phyloP scores from a whole-genome alignment of 2,329 filamentous ascomycete genomes.

The Fusarium sp. region DNA sequence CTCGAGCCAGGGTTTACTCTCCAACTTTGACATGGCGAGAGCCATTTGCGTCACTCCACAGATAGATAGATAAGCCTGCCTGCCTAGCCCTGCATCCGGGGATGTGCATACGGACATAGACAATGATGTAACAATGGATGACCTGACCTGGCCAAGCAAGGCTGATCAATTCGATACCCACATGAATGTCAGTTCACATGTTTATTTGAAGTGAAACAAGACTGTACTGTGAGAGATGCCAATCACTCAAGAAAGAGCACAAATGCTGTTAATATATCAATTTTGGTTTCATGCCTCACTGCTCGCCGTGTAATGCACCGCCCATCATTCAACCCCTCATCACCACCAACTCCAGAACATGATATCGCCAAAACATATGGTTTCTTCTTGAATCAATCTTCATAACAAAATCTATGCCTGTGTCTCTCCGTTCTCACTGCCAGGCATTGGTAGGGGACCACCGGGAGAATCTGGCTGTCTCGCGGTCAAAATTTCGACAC shows the following conservation, averaged over 20 bases:
- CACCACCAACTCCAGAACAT: slow-evolving; percentile 29
- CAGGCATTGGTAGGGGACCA: slow-evolving; percentile 73
- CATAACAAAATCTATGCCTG: slow-evolving; percentile 15
- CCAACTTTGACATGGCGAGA: slow-evolving; percentile 28
- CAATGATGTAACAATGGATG: slow-evolving; percentile 31
- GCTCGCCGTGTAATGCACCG: slow-evolving; percentile 14
- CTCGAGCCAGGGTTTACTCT: slow-evolving; percentile 10
- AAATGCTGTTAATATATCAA: slow-evolving; percentile 9
- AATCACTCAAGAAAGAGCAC: slow-evolving; percentile 1
- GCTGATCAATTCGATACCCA: slow-evolving; percentile 22
- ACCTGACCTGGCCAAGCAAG: slow-evolving; percentile 16
- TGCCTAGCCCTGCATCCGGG: slow-evolving; percentile 14
- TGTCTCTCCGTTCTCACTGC: slow-evolving; percentile 30
- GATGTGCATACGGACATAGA: slow-evolving; percentile 16
- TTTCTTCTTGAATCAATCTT: slow-evolving; percentile 5
- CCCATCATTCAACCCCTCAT: slow-evolving; percentile 14
- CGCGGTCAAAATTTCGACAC: slow-evolving; percentile 84
- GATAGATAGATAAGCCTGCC: slow-evolving; percentile 7
- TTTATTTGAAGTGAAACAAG: neutral
- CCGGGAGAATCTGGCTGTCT: slow-evolving; percentile 79
- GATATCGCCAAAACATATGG: slow-evolving; percentile 18
- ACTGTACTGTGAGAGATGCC: neutral
- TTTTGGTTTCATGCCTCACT: slow-evolving; percentile 5
- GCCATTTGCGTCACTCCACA: slow-evolving; percentile 42
- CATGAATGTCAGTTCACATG: slow-evolving; percentile 17